Base-by-base conservation (phyloP, 2,329 filamentous ascomycete species). In the Xylaria polymorpha region DNA sequence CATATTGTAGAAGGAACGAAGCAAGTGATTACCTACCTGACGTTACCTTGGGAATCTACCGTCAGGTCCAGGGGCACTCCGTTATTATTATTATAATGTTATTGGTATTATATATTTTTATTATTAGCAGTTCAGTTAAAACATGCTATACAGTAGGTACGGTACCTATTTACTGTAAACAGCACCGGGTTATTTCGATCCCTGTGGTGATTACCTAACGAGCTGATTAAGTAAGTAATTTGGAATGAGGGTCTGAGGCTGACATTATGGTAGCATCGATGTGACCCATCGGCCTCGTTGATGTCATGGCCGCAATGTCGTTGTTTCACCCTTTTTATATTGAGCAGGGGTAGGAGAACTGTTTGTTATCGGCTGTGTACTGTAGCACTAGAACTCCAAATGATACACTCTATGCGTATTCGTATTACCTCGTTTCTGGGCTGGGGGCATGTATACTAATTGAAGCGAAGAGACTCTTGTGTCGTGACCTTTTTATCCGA, bases 181-280 rank as follows among this genome's bases (percentile, higher is more conserved):
- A 15, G 46, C 14, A 14, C 48, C 14, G 6, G 25, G 48, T 18
- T 9, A 51, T 29, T 29, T 29, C 6, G 7, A 51, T 32, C 29
- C 51, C 10, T 37, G 29, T 9, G 9, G 15, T 1, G 32, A 20
- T 56, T 56, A 56, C 12, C 3, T 56, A 56, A 56, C 18, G 7
- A 37, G 18, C 3, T 55, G 3, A 57, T 41, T 57, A 57, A 41
- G 35, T 25, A 41, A 41, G 20, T 25, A 43, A 41, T 41, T 39
- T 39, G 53, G 53, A 57, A 57, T 39, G 37, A 20, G 51, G 20
- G 20, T n/a, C 9, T 43, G 55, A 43, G 55, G 37, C 55, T 56
- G 51, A 39, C 22, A 29, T 43, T 43, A 29, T 29, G 37, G 37
- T 57, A 25, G 37, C 55, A 57, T 43, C 22, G 37, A 43, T 57